A percentile compares a stretch with the other conserved stretches of the same genome.
These are phyloP conservation scores for Kwoniella bestiolae DNA, from an alignment of 768 basidiomycete species.

Conservation along the genomic window DNA sequence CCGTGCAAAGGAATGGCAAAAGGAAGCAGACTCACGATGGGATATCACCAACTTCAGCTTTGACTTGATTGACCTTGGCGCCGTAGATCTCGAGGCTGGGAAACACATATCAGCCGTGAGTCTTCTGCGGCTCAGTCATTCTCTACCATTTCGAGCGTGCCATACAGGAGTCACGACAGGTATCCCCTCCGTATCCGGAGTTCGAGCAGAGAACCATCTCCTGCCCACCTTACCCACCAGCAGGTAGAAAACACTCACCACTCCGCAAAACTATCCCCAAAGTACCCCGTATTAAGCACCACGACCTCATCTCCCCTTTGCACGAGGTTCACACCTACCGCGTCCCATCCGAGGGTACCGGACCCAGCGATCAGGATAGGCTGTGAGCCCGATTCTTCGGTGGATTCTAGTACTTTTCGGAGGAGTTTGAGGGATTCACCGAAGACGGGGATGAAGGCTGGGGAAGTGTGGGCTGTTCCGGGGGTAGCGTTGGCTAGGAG, in stretches of 20 bases:
- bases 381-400: conserved; percentile 62
- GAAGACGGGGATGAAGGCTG: conserved; percentile 84
- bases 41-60: conserved; percentile 78
- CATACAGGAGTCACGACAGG: no score
- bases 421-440: conserved; percentile 87
- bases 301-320: conserved; percentile 57
- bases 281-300: conserved; percentile 89
- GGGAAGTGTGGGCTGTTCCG: conserved; percentile 73
- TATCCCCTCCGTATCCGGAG: no score
- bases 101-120: background rate
- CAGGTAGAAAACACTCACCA: conserved; percentile 63
- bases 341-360: conserved; percentile 95
- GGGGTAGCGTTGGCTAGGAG: conserved; percentile 81
- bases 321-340: conserved; percentile 85
- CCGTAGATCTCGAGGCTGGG: conserved; percentile 81
- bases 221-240: background rate
- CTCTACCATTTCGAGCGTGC: no score
- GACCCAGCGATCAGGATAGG: conserved; percentile 93
- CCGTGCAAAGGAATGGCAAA: background rate
- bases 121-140: no score
- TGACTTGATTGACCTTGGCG: conserved; percentile 80
- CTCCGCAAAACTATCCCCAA: conserved; percentile 86
- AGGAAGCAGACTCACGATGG: conserved; percentile 59
- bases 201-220: no score
- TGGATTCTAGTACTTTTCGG: conserved; percentile 77